Evolutionary conservation across 1,139 yeast genomes (phyloP).

Genomic region (Pichia sp.): DNA sequence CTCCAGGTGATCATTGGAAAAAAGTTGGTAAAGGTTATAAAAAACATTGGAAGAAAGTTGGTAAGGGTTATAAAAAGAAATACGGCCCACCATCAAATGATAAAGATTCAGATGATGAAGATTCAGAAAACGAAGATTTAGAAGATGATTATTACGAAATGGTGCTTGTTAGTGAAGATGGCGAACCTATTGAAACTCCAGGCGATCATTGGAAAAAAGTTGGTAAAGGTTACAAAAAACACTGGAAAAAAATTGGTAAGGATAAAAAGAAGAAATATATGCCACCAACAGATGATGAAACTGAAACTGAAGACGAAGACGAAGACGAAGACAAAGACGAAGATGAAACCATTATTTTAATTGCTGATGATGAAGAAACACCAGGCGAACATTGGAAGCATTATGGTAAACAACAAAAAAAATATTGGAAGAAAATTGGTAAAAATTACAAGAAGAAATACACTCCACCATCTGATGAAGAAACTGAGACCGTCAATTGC

Average conservation of each 20-base stretch:
- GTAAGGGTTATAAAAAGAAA: constrained; percentile 24
- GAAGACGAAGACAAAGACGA: too few species aligned
- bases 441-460: constrained; percentile 22
- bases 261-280: constrained; percentile 24
- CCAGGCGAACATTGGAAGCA: constrained; percentile 16
- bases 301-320: too few species aligned
- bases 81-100: constrained; percentile 16
- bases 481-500: neutral
- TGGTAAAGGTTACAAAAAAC: constrained; percentile 18
- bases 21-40: constrained; percentile 17
- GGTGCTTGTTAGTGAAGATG: too few species aligned
- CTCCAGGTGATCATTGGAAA: constrained; percentile 18
- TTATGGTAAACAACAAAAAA: constrained; percentile 21
- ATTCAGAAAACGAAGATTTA: too few species aligned
- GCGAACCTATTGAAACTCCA: constrained; percentile 8
- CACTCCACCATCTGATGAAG: constrained; percentile 15
- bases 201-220: constrained; percentile 18
- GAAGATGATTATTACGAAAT: too few species aligned
- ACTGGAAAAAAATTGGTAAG: constrained; percentile 20
- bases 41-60: constrained; percentile 20
- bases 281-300: constrained; percentile 10
- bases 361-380: constrained; percentile 9
- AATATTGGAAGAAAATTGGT: constrained; percentile 26
- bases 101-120: neutral
- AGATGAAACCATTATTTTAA: too few species aligned